These are phyloP conservation scores for Neurospora sp. DNA, from an alignment of 495 filamentous ascomycete genomes.

Conservation along the genomic window DNA sequence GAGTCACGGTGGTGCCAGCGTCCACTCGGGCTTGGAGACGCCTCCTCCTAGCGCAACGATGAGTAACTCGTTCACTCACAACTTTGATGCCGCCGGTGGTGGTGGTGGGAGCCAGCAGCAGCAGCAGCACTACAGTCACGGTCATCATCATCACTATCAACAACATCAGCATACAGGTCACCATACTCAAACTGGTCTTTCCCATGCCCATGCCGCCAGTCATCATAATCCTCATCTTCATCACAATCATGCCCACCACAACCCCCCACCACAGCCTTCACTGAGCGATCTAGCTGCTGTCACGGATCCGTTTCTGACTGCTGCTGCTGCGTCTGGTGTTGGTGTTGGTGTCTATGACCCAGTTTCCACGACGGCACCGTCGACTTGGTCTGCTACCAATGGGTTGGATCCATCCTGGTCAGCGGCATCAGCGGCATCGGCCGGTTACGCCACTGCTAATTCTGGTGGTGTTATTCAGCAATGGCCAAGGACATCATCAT, in stretches of 20 bases:
- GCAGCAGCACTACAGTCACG: neutral
- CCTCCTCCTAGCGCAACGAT: slow-evolving; percentile 22
- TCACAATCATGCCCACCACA: neutral
- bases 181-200: neutral
- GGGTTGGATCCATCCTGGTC: neutral
- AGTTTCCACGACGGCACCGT: neutral
- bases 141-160: neutral
- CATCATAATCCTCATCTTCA: neutral
- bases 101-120: neutral
- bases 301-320: slow-evolving; percentile 15
- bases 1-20: neutral
- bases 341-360: neutral
- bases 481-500: neutral
- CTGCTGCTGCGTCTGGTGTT: neutral
- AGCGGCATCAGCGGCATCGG: neutral
- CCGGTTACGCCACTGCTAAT: neutral
- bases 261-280: neutral
- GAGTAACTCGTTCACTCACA: slow-evolving; percentile 12
- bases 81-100: slow-evolving; percentile 10
- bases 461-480: neutral
- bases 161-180: neutral
- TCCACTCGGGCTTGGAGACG: slow-evolving; percentile 17
- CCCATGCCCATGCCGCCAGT: neutral
- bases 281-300: slow-evolving; percentile 6
- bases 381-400: neutral